Percentiles rank a stretch among this genome's conserved stretches.
Evolutionary conservation across 306 rosid genomes (phyloP).

Genomic region (Prunus mira): DNA sequence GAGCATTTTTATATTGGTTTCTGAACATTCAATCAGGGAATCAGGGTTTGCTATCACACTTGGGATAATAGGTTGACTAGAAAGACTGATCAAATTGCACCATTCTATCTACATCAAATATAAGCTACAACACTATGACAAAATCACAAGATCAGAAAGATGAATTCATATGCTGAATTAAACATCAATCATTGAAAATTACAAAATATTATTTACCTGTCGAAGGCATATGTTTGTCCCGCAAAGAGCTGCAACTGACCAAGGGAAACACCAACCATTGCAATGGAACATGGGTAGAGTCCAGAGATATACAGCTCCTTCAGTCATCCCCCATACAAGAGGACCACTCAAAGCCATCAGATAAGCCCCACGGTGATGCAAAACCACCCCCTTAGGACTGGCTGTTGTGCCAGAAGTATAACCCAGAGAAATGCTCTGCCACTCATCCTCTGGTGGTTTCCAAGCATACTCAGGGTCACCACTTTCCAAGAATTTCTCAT

Average conservation of each 20-base stretch:
- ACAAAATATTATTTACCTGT: conserved; percentile 48
- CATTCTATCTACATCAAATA: neutral
- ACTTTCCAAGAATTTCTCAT: conserved; percentile 60
- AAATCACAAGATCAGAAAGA: neutral
- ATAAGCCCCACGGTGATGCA: conserved; percentile 91
- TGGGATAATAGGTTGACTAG: neutral
- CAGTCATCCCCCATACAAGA: conserved; percentile 84
- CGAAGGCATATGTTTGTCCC: conserved; percentile 91
- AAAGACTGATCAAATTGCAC: neutral
- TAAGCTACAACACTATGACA: neutral
- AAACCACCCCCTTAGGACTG: conserved; percentile 93
- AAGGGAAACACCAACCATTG: conserved; percentile 93
- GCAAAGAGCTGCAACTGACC: conserved; percentile 85
- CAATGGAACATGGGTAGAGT: conserved; percentile 97
- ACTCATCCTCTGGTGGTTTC: conserved; percentile 93
- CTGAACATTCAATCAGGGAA: neutral
- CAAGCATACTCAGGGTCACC: conserved; percentile 85
- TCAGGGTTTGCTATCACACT: neutral
- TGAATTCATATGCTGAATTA: neutral
- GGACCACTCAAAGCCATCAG: conserved; percentile 54
- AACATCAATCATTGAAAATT: neutral
- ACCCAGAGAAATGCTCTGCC: conserved; percentile 95
- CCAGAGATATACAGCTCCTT: conserved; percentile 88
- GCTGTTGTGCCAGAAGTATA: conserved; percentile 96
- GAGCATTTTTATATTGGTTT: neutral